Evolutionary conservation across 2,329 filamentous ascomycete species (phyloP), one percentile per base, ranked within the genome.

Genomic region (Colletotrichum cereale): DNA sequence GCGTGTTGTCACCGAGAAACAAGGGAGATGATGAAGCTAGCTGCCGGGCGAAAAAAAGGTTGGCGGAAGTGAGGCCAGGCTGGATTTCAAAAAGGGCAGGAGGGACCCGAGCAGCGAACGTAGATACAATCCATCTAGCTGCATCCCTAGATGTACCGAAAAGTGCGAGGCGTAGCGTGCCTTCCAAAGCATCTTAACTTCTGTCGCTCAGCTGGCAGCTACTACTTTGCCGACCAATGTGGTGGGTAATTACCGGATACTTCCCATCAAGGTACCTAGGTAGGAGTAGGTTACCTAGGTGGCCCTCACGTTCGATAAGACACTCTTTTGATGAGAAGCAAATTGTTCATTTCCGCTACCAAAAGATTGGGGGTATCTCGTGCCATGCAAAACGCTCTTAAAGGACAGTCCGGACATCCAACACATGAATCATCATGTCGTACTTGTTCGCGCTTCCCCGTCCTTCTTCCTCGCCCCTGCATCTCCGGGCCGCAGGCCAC

Each of bases 281-380:
- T 44, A n/a, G 2, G 4, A n/a, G n/a, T n/a, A n/a, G n/a, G n/a
- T n/a, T 44, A 2, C 18, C 7, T 10, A 11, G 21, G 42, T n/a
- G 21, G 18, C 4, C 3, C 8, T n/a, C 21, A n/a, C 29, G 6
- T n/a, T 34, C 11, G 21, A 55, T 14, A 10, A 26, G 31, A 36
- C 10, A 8, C 7, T 1, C 5, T 11, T 24, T 26, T 40, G 3
- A 24, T 42, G 4, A 34, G 29, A 47, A 56, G 24, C 52, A 26
- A 56, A 44, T 61, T n/a, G 11, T 60, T 58, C 52, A 52, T 55
- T 71, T 60, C 61, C 60, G 65, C 60, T 72, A 64, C 61, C 31
- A 66, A 71, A 72, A 58, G 67, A 61, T 66, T 62, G 56, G 67
- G 70, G 70, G 61, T 72, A 72, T 72, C 70, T 72, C 61, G 47